These are phyloP conservation scores for Taxillus chinensis DNA, from an alignment of 164 flowering plant species.

Conservation along the genomic window DNA sequence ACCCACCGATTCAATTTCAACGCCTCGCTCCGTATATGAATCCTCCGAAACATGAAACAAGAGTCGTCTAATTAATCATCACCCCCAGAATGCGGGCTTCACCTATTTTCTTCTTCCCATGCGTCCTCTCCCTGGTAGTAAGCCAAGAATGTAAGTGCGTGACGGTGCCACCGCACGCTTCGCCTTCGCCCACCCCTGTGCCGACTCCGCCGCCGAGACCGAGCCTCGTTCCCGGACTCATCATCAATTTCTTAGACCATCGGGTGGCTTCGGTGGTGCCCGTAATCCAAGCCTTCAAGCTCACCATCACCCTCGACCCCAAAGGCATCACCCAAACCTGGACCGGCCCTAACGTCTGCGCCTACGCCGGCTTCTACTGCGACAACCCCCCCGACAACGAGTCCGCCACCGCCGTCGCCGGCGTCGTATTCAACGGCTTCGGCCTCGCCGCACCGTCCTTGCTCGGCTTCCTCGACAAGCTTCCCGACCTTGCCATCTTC, in stretches of 20 bases:
- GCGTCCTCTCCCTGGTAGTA: not conserved
- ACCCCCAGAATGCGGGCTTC: not conserved
- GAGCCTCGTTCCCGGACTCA: not conserved
- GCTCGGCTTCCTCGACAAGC: slow-evolving; percentile 13
- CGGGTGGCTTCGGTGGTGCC: not conserved
- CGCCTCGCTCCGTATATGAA: too few species aligned
- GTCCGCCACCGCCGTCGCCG: slow-evolving; percentile 8
- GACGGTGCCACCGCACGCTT: not conserved
- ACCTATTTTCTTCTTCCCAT: not conserved
- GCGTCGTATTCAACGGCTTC: slow-evolving; percentile 24
- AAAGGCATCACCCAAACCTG: slow-evolving; percentile 12
- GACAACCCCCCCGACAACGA: slow-evolving; percentile 8
- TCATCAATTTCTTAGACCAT: not conserved
- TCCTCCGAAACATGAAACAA: too few species aligned
- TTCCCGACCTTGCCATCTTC: slow-evolving; percentile 25
- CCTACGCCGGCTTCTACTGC: slow-evolving; percentile 28
- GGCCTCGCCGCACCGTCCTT: slow-evolving; percentile 14
- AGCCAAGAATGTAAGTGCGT: not conserved
- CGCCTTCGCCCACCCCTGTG: slow-evolving; percentile 7
- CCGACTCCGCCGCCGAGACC: slow-evolving; percentile 5
- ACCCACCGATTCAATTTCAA: too few species aligned
- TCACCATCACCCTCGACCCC: slow-evolving; percentile 17
- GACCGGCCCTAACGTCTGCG: slow-evolving; percentile 21
- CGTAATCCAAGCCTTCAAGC: slow-evolving; percentile 14
- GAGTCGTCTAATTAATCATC: too few species aligned